Base-by-base conservation (phyloP, 208 protist genomes). In the Wallacemonas sp. region DNA sequence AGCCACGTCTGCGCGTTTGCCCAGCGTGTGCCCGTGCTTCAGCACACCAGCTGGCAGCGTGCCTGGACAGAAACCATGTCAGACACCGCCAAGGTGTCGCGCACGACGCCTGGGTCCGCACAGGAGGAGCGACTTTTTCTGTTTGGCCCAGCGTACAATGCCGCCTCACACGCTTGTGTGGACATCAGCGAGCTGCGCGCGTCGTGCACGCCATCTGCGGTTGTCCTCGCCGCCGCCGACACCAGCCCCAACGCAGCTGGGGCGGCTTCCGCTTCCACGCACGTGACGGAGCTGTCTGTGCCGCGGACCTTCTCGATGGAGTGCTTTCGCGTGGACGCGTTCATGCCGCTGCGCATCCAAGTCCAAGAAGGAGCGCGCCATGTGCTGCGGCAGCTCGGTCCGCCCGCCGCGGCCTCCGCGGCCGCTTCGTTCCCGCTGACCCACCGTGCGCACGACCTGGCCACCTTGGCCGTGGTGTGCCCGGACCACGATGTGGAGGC, bases 291-390 rank as follows among this genome's bases (percentile, higher is more conserved):
- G n/a, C 41, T 36, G 26, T 1, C 8, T 57, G 65, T 45, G 45
- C 29, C 61, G 69, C 14, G 2, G 16, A 4, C n/a, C 2, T 26
- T 59, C 7, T 5, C 26, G 3, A 20, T 77, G 81, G 78, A 90
- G 57, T 78, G 79, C 36, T 82, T 79, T 63, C 78, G 80, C 29
- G 81, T 90, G 4, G 84, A 90, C 66, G 29, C 61, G 7, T 90
- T 77, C 41, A 63, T 90, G 28, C 84, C 84, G 1, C 10, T 72
- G 14, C 44, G 52, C 25, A 70, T 87, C 50, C 84, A 90, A 57
- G 62, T 90, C 57, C 77, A 76, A 52, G 69, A 76, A 18, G 74
- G 75, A 5, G 74, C 84, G 57, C 80, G 80, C 8, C 75, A 85
- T 31, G 8, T 86, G 14, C 59, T 89, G 23, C 42, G 25, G n/a